phyloP scores from a whole-genome alignment of 2,329 filamentous ascomycete species.

The Aureobasidium uvarum region DNA sequence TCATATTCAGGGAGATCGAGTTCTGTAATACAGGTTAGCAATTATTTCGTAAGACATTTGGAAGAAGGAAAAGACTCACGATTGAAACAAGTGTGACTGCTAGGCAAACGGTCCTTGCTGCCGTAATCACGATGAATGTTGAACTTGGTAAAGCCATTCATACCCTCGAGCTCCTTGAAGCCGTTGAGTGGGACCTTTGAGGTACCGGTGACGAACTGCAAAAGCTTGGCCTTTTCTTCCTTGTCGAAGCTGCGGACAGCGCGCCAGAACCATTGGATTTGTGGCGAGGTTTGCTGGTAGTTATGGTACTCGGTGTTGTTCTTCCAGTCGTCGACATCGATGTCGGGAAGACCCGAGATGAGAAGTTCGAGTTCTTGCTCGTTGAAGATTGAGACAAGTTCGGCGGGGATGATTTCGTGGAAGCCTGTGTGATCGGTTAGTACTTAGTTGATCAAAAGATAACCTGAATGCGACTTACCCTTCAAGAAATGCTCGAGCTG shows the following conservation, averaged over 20 bases:
- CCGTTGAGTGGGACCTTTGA: slow-evolving; percentile 98
- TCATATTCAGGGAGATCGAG: slow-evolving; percentile 98
- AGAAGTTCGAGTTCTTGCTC: slow-evolving; percentile 96
- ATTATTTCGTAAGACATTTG: background rate
- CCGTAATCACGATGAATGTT: slow-evolving; percentile 99
- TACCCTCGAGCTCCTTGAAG: slow-evolving; percentile 98
- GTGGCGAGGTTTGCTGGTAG: slow-evolving; percentile 87
- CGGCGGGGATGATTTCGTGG: slow-evolving; percentile 95
- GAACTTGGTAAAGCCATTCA: slow-evolving; percentile 98
- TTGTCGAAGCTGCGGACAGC: slow-evolving; percentile 97
- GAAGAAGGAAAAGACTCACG: slow-evolving; percentile 62
- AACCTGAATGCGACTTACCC: slow-evolving; percentile 49
- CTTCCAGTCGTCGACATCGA: slow-evolving; percentile 99
- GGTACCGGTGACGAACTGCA: slow-evolving; percentile 98
- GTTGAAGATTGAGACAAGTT: slow-evolving; percentile 95
- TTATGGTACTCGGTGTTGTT: slow-evolving; percentile 99
- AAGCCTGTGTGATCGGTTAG: slow-evolving; percentile 60
- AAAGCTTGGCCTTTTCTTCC: slow-evolving; percentile 93
- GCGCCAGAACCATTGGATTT: slow-evolving; percentile 99
- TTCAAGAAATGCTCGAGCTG: slow-evolving; percentile 92
- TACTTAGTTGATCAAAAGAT: background rate
- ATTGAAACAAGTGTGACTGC: slow-evolving; percentile 98
- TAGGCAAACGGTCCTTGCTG: slow-evolving; percentile 91
- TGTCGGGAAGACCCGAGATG: slow-evolving; percentile 95
- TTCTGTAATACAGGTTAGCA: slow-evolving; percentile 59